Percentiles rank a stretch among this genome's conserved stretches.
Conservation (phyloP, 257 asterid genomes). For the Ajuga chamaepitys region DNA sequence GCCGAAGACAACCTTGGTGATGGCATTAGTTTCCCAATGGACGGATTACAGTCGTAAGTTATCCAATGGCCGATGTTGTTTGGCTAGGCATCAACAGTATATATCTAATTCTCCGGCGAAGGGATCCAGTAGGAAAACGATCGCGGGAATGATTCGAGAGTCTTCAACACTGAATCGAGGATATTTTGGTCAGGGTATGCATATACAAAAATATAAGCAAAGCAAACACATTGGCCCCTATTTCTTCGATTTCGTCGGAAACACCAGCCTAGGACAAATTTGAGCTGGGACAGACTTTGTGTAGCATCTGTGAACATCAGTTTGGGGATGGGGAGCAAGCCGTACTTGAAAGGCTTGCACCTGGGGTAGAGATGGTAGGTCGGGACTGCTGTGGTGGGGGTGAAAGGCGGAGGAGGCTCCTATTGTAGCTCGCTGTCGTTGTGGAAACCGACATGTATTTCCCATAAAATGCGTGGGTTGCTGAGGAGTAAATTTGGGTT, state of each 20-base stretch:
- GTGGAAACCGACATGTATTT: conserved; percentile 38
- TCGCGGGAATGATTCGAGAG: too few species aligned
- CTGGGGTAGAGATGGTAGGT: conserved; percentile 55
- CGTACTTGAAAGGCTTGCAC: conserved; percentile 84
- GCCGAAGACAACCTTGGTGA: too few species aligned
- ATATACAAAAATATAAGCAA: conserved; percentile 68
- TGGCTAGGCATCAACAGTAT: too few species aligned
- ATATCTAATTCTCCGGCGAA: too few species aligned
- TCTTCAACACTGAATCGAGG: too few species aligned
- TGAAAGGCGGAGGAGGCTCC: conserved; percentile 21
- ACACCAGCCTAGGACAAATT: conserved; percentile 46
- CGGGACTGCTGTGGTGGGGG: conserved; percentile 20
- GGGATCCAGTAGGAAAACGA: too few species aligned
- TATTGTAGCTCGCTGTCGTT: conserved; percentile 19
- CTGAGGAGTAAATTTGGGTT: too few species aligned
- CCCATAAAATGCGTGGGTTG: too few species aligned
- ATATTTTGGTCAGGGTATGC: too few species aligned
- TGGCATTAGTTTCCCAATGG: too few species aligned
- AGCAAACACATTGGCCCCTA: conserved; percentile 67
- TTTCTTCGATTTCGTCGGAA: conserved; percentile 38
- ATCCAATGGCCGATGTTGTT: too few species aligned
- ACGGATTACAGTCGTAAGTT: too few species aligned
- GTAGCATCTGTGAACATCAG: conserved; percentile 69
- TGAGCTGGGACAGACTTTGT: conserved; percentile 58
- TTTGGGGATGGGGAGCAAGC: conserved; percentile 75